These are phyloP conservation scores for Phytopythium litorale DNA, from an alignment of 352 stramenopile species.

Conservation along the genomic window DNA sequence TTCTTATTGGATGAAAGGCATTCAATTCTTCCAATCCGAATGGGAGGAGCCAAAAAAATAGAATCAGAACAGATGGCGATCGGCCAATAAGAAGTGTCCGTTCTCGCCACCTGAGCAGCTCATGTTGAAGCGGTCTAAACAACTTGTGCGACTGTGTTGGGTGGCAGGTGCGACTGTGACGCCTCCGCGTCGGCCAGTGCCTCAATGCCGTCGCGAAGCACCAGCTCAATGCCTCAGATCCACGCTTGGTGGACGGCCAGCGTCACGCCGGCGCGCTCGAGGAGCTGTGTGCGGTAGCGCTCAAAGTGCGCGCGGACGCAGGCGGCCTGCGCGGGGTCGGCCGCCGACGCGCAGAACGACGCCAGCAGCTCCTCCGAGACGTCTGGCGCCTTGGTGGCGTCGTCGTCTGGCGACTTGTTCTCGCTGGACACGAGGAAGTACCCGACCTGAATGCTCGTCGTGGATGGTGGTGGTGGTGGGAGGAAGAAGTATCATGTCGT, in stretches of 20 bases:
- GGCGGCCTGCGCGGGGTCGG: slow-evolving; percentile 8
- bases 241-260: slow-evolving; percentile 14
- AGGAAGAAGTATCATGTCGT: not conserved
- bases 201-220: not conserved
- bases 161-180: not conserved
- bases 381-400: not conserved
- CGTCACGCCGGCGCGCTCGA: slow-evolving; percentile 11
- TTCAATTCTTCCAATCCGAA: not conserved
- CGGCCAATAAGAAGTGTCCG: not conserved
- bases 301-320: slow-evolving; percentile 35
- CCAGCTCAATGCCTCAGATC: slow-evolving; percentile 12
- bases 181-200: not conserved
- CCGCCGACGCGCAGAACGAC: slow-evolving; percentile 51
- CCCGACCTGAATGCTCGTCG: slow-evolving; percentile 28
- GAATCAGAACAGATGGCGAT: slow-evolving; percentile 1
- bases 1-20: slow-evolving; percentile 4
- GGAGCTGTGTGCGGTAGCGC: slow-evolving; percentile 26
- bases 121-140: not conserved
- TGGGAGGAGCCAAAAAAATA: not conserved
- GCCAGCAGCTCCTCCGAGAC: slow-evolving; percentile 25
- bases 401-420: no score
- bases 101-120: not conserved
- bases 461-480: not conserved
- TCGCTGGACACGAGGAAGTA: slow-evolving; percentile 37
- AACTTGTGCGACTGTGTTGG: not conserved